Evolutionary conservation across 164 flowering plant genomes (phyloP), one percentile per base, ranked within the genome.

Genomic region (Annona cherimola): DNA sequence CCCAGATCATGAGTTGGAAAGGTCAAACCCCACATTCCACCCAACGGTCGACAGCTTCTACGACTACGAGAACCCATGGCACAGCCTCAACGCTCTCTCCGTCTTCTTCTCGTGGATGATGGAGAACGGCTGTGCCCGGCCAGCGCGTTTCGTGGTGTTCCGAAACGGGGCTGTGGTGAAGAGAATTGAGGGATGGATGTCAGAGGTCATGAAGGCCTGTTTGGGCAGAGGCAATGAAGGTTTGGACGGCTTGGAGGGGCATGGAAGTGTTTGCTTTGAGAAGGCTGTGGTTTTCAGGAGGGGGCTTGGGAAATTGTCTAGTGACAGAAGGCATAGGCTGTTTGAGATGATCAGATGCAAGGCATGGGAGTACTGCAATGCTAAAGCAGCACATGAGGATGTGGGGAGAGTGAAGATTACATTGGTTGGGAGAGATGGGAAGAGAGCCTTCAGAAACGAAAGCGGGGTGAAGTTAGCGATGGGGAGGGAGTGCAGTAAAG

Each of bases 11-110:
- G 1, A 6, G 40, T 5, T 14, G 16, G 57, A 26, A 26, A 26
- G 35, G 35, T 26, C 35, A 26, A 26, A 66, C 14, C 64, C 40
- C 55, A 66, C 50, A 8, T 67, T 73, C 63, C 57, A 73, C 70
- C 75, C 75, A 9, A n/a, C n/a, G n/a, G n/a, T 72, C 39, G 72
- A 74, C 50, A 74, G 63, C 61, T 74, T 65, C 61, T 74, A 69
- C 61, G 67, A 61, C 67, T 74, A 63, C 44, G 54, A 61, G 61
- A 69, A 74, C 62, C 71, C 62, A 46, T 74, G 76, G 76, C 76
- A 74, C 57, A 46, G 63, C 69, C 46, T 74, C 50, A 74, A 61
- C 43, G 46, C 72, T 35, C 70, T 69, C 45, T 61, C 68, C 12
- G 72, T 62, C 16, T 74, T 69, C 60, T 61, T 74, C 20, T 46